These are phyloP conservation scores for Xylaria telfairii DNA, from an alignment of 495 filamentous ascomycete species.

Conservation along the genomic window DNA sequence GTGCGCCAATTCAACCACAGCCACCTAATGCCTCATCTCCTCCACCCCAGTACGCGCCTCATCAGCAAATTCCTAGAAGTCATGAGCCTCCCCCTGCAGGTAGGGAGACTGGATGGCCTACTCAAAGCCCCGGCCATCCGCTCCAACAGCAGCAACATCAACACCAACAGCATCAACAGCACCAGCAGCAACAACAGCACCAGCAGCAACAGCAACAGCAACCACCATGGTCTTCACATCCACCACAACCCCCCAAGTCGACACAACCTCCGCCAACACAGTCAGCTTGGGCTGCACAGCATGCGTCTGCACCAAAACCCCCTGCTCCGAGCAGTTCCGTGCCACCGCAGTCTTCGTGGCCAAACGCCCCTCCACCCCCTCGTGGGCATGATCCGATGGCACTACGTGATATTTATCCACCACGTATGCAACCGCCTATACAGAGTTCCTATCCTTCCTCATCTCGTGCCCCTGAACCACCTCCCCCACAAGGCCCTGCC, in stretches of 20 bases:
- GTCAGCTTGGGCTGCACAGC: conserved; percentile 53
- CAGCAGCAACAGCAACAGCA: conserved; percentile 32
- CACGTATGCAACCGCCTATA: conserved; percentile 38
- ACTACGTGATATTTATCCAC: conserved; percentile 42
- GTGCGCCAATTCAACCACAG: conserved; percentile 37
- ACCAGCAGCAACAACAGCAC: conserved; percentile 29
- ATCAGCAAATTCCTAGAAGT: conserved; percentile 36
- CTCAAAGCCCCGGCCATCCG: conserved; percentile 31
- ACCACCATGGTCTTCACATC: conserved; percentile 41
- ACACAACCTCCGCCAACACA: conserved; percentile 45
- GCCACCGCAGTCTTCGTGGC: conserved; percentile 48
- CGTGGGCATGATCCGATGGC: conserved; percentile 45
- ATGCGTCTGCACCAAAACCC: conserved; percentile 48
- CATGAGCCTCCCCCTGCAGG: conserved; percentile 37
- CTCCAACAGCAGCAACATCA: conserved; percentile 43
- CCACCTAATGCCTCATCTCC: conserved; percentile 44
- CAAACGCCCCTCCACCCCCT: conserved; percentile 40
- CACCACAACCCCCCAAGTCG: conserved; percentile 46
- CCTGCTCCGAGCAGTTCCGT: conserved; percentile 44
- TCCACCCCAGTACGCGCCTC: conserved; percentile 43
- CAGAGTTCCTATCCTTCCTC: conserved; percentile 40
- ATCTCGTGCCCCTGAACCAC: conserved; percentile 42
- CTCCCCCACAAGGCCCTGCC: conserved; percentile 35
- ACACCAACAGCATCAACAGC: conserved; percentile 34
- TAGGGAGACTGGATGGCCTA: conserved; percentile 39